Percentiles rank a stretch among this genome's conserved stretches.
phyloP scores from a whole-genome alignment of 2,329 filamentous ascomycete genomes.

The Exophiala sp. region DNA sequence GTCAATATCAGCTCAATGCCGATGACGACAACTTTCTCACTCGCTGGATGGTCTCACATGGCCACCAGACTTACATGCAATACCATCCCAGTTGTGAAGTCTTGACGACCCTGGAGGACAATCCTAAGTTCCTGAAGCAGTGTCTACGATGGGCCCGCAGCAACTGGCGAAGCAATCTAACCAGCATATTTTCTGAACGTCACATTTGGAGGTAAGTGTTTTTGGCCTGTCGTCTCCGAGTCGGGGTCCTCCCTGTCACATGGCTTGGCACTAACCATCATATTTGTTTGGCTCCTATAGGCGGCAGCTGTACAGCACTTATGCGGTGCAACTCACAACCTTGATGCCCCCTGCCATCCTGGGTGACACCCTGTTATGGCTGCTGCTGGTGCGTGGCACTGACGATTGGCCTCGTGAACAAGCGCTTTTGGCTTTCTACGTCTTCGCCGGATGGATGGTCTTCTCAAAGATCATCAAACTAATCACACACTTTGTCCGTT shows the following conservation, averaged over 20 bases:
- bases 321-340: conserved; percentile 86
- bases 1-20: conserved; percentile 82
- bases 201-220: conserved; percentile 79
- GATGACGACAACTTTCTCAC: conserved; percentile 99
- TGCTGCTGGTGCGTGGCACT: conserved; percentile 63
- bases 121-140: conserved; percentile 83
- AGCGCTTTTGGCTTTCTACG: conserved; percentile 53
- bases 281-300: conserved; percentile 42
- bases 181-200: conserved; percentile 75
- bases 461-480: conserved; percentile 91
- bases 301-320: conserved; percentile 87
- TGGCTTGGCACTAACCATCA: conserved; percentile 21
- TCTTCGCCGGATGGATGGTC: conserved; percentile 68
- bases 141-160: conserved; percentile 92
- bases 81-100: conserved; percentile 88
- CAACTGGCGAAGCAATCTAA: conserved; percentile 97
- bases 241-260: conserved; percentile 13
- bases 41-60: conserved; percentile 85
- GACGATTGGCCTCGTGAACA: conserved; percentile 51
- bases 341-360: conserved; percentile 81
- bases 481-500: conserved; percentile 74
- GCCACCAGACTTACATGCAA: conserved; percentile 93
- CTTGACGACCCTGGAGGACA: conserved; percentile 85
- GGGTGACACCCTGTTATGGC: conserved; percentile 67
- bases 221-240: conserved; percentile 4